Evolutionary conservation across 169 alveolate species (phyloP), one percentile per base, ranked within the genome.

Genomic region (Plasmodium coatneyi): DNA sequence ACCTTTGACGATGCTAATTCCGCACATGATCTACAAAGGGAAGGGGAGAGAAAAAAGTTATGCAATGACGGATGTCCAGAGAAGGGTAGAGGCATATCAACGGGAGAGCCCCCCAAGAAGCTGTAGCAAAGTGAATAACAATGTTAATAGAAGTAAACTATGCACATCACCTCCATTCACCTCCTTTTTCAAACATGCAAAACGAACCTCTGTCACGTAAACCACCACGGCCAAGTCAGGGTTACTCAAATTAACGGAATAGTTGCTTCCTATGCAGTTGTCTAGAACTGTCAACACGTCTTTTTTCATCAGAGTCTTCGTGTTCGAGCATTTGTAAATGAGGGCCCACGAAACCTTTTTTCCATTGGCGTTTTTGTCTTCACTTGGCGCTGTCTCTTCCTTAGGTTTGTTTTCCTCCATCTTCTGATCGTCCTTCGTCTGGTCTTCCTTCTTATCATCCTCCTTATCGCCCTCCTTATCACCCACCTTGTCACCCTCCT

Each of bases 151-250:
- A 4, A 49, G 60, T 3, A 49, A 49, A 49, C 22, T 0, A 16
- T 0, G 3, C 22, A 49, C 60, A 49, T 49, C 2, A 3, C 1
- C 60, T 6, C 60, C 60, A 49, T 7, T 46, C 56, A 0, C n/a
- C 56, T 60, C 14, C 32, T 66, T 41, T 25, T 41, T 66, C 36
- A 71, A 5, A 46, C 7, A 46, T 41, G 22, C 22, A 30, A 46
- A 30, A 4, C 93, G 46, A 39, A 96, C 97, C 97, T 96, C 96
- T 12, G 95, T 95, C 4, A 96, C 97, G 30, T 95, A 79, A 5
- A 96, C 96, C 34, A 96, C 56, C 22, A 96, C 52, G 34, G 96
- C 89, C 80, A 93, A 86, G 81, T 96, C 97, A 9, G 97, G 97
- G 22, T 22, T 78, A 10, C 74, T 34, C 39, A 96, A 80, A 82